Evolutionary conservation across 2,329 filamentous ascomycete genomes (phyloP).

Genomic region (Sporothrix protearum): DNA sequence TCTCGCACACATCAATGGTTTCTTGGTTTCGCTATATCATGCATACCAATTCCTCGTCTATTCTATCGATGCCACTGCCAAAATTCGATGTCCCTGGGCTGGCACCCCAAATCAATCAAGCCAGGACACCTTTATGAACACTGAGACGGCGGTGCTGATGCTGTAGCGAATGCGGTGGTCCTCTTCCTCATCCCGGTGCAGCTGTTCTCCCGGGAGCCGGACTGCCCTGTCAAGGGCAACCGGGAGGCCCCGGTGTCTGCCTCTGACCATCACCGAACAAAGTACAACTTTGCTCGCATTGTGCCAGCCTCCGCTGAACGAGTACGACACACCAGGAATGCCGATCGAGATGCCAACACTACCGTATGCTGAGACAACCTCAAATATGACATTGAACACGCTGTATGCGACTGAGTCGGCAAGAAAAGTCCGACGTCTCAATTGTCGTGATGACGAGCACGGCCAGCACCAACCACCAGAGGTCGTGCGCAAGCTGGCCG

Average conservation of each 20-base stretch:
- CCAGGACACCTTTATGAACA: slow-evolving; percentile 18
- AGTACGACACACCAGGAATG: slow-evolving; percentile 49
- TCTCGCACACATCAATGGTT: no score
- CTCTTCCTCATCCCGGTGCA: slow-evolving; percentile 42
- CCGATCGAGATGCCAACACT: slow-evolving; percentile 58
- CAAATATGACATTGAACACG: slow-evolving; percentile 57
- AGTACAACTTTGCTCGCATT: slow-evolving; percentile 52
- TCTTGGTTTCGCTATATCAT: no score
- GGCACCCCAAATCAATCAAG: not conserved
- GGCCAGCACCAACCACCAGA: slow-evolving; percentile 62
- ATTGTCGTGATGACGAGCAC: slow-evolving; percentile 58
- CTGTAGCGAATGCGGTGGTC: slow-evolving; percentile 41
- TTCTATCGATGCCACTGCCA: no score
- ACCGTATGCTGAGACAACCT: slow-evolving; percentile 56
- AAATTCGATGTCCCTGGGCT: not conserved
- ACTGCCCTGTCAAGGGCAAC: slow-evolving; percentile 55
- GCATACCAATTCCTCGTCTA: no score
- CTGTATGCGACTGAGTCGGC: slow-evolving; percentile 51
- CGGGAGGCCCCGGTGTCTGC: slow-evolving; percentile 52
- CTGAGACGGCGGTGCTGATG: slow-evolving; percentile 36
- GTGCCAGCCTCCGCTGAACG: slow-evolving; percentile 54
- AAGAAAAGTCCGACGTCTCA: slow-evolving; percentile 52
- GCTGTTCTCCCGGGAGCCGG: slow-evolving; percentile 38
- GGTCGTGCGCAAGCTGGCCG: slow-evolving; percentile 59
- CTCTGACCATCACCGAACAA: slow-evolving; percentile 54